Evolutionary conservation across 345 rosid species (phyloP).

Genomic region (Citrus sp.): DNA sequence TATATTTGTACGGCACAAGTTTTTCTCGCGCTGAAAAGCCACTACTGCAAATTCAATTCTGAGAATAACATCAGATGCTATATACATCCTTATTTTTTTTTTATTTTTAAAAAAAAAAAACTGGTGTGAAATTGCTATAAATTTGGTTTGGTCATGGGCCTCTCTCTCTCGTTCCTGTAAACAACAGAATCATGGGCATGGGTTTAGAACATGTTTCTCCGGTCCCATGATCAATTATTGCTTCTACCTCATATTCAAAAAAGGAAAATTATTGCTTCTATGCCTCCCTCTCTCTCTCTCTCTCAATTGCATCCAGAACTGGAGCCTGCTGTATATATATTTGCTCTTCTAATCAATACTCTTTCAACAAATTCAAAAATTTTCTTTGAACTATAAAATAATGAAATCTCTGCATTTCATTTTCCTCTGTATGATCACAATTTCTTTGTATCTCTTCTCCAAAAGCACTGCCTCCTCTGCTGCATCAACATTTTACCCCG

Average conservation of each 20-base stretch:
- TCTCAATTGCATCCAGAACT: not conserved
- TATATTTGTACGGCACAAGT: too few relatives aligned
- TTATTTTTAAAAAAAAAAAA: too few relatives aligned
- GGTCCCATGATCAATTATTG: conserved; percentile 29
- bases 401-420: conserved; percentile 26
- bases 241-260: not conserved
- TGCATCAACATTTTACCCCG: conserved; percentile 12
- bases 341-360: not conserved
- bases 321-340: not conserved
- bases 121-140: too few relatives aligned
- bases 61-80: too few relatives aligned
- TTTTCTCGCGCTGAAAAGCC: too few relatives aligned
- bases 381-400: not conserved
- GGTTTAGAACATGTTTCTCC: conserved; percentile 18
- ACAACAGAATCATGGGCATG: conserved; percentile 8
- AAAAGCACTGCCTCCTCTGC: conserved; percentile 16
- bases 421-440: conserved; percentile 18
- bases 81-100: too few relatives aligned
- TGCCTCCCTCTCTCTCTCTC: not conserved
- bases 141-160: not conserved
- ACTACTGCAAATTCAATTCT: too few relatives aligned
- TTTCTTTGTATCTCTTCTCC: conserved; percentile 14
- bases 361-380: not conserved
- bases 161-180: not conserved
- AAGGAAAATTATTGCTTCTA: too few relatives aligned